Evolutionary conservation across 345 rosid species (phyloP).

Genomic region (Trapa bicornis): DNA sequence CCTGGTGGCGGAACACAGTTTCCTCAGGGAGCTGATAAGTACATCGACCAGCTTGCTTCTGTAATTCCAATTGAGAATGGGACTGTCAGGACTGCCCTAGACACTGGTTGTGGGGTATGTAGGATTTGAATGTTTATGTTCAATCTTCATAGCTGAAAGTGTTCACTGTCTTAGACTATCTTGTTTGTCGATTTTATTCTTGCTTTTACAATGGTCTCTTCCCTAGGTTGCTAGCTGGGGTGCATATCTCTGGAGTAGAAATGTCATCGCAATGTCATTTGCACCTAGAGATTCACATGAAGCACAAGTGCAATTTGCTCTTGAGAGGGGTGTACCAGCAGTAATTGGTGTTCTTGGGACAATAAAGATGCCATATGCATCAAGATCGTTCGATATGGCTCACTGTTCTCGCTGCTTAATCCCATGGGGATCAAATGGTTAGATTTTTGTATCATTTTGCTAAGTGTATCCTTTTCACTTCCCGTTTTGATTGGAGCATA

Average conservation of each 20-base stretch:
- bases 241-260: conserved; percentile 95
- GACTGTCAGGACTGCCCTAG: conserved; percentile 89
- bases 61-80: conserved; percentile 84
- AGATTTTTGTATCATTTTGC: conserved; percentile 14
- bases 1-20: conserved; percentile 99
- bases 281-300: conserved; percentile 99
- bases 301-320: conserved; percentile 98
- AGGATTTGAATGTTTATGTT: conserved; percentile 8
- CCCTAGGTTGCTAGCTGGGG: conserved; percentile 96
- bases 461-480: not conserved
- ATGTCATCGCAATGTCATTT: conserved; percentile 90
- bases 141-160: not conserved
- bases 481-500: not conserved
- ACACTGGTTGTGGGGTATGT: conserved; percentile 98
- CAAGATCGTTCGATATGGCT: conserved; percentile 94
- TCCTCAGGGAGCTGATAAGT: conserved; percentile 97
- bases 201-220: conserved; percentile 5
- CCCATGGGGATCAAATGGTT: conserved; percentile 95
- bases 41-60: conserved; percentile 85
- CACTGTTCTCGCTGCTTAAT: conserved; percentile 98
- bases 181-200: not conserved
- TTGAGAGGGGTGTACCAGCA: conserved; percentile 98
- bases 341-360: conserved; percentile 97
- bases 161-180: not conserved
- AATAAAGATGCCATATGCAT: conserved; percentile 80